Percentiles rank a stretch among this genome's conserved stretches.
Evolutionary conservation across 2,329 filamentous ascomycete species (phyloP).

Genomic region (Pseudogymnoascus sp.): DNA sequence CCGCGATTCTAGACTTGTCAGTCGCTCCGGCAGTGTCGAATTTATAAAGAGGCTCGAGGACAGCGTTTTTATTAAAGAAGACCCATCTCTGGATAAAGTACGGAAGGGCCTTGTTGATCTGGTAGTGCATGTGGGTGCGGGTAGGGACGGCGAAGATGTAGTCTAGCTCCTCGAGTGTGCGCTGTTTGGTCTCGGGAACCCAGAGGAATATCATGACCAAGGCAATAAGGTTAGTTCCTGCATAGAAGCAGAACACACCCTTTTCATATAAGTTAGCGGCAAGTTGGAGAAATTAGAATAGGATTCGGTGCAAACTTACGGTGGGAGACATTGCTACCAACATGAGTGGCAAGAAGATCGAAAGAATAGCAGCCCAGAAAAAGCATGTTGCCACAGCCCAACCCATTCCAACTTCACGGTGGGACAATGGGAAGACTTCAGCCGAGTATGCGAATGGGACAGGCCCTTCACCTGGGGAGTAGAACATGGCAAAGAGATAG

Average conservation of each 20-base stretch:
- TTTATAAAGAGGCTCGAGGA: conserved; percentile 45
- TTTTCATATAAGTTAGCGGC: conserved; percentile 6
- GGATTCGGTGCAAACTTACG: conserved; percentile 12
- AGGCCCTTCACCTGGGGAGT: conserved; percentile 55
- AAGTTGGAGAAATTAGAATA: neutral
- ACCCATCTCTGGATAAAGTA: conserved; percentile 20
- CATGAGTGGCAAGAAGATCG: conserved; percentile 42
- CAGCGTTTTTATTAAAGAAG: conserved; percentile 33
- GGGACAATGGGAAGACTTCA: conserved; percentile 60
- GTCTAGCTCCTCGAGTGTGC: conserved; percentile 9
- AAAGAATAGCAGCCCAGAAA: conserved; percentile 54
- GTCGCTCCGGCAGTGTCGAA: conserved; percentile 31
- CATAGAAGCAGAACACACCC: conserved; percentile 47
- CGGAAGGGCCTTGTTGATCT: conserved; percentile 24
- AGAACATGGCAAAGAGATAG: conserved; percentile 45
- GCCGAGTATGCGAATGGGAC: conserved; percentile 59
- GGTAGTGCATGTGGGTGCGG: conserved; percentile 25
- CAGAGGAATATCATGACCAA: conserved; percentile 44
- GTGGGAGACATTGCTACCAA: conserved; percentile 29
- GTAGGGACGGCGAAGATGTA: conserved; percentile 39
- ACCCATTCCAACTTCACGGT: conserved; percentile 64
- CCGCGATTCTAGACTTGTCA: conserved; percentile 7
- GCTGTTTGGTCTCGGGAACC: conserved; percentile 36
- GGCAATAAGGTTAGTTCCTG: conserved; percentile 46
- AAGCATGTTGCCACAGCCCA: conserved; percentile 59